These are phyloP conservation scores for Pseudogymnoascus destructans DNA, from an alignment of 2,329 filamentous ascomycete species.

Conservation along the genomic window DNA sequence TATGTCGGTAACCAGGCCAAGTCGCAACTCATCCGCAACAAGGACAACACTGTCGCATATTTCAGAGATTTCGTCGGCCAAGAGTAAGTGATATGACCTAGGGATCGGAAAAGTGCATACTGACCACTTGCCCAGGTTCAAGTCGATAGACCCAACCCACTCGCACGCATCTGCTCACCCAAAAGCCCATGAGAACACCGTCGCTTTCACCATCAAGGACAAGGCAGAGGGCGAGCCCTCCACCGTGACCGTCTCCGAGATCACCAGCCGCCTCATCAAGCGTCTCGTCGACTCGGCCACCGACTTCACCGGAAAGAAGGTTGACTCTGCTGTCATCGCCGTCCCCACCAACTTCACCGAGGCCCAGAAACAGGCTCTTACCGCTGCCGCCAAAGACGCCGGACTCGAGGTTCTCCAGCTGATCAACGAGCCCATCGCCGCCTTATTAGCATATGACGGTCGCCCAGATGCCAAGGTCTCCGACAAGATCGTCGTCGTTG, in stretches of 20 bases:
- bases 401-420: constrained; percentile 84
- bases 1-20: constrained; percentile 95
- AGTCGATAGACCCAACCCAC: constrained; percentile 90
- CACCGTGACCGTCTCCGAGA: constrained; percentile 63
- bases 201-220: constrained; percentile 78
- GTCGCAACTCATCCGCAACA: constrained; percentile 81
- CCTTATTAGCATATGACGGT: constrained; percentile 83
- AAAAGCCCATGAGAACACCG: constrained; percentile 53
- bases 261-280: constrained; percentile 72
- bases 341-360: constrained; percentile 89
- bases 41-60: constrained; percentile 84
- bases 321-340: constrained; percentile 89
- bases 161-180: constrained; percentile 91
- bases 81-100: constrained; percentile 47
- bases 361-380: constrained; percentile 70
- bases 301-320: constrained; percentile 83
- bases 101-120: constrained; percentile 10
- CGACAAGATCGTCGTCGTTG: constrained; percentile 86
- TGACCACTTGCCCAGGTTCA: constrained; percentile 46
- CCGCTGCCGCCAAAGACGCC: constrained; percentile 63
- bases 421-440: constrained; percentile 81
- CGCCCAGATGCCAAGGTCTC: constrained; percentile 57
- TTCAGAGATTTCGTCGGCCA: constrained; percentile 94
- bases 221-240: constrained; percentile 51
- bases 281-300: constrained; percentile 72